A percentile compares a stretch with the other conserved stretches of the same genome.
Conservation (phyloP, 208 protist species). For the Acanthamoeba sp. region DNA sequence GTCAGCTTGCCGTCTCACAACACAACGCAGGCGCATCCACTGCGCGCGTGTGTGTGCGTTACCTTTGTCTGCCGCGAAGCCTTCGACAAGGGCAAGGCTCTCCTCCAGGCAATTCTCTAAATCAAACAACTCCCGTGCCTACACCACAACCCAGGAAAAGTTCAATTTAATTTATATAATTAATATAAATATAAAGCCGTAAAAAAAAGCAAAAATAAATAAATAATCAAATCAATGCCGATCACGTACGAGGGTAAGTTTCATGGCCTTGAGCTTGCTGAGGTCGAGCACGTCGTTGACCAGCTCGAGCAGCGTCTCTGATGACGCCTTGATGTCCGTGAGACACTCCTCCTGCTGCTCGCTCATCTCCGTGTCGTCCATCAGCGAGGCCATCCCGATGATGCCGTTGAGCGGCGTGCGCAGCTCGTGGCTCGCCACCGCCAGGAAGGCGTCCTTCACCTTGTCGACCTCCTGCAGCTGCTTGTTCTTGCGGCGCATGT, state of each 20-base stretch:
- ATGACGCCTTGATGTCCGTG: slow-evolving; percentile 8
- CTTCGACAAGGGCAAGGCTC: neutral
- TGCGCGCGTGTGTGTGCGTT: too few relatives aligned
- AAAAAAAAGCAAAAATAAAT: too few relatives aligned
- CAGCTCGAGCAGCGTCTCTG: slow-evolving; percentile 34
- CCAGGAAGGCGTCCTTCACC: slow-evolving; percentile 66
- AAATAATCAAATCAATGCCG: too few relatives aligned
- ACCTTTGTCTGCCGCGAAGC: neutral
- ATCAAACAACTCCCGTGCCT: neutral
- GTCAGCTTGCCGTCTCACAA: too few relatives aligned
- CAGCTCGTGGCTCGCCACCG: slow-evolving; percentile 79
- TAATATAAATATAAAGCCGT: too few relatives aligned
- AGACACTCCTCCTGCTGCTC: slow-evolving; percentile 37
- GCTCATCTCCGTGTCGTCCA: slow-evolving; percentile 73
- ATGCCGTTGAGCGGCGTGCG: slow-evolving; percentile 81
- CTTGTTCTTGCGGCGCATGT: neutral
- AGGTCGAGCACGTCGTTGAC: slow-evolving; percentile 73
- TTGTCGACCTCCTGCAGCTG: slow-evolving; percentile 42
- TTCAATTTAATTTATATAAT: too few relatives aligned
- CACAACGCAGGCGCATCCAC: too few relatives aligned
- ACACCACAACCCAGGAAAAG: too few relatives aligned
- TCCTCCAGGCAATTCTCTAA: neutral
- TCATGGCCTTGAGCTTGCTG: slow-evolving; percentile 66
- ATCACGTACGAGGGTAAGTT: slow-evolving; percentile 27
- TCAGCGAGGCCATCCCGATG: slow-evolving; percentile 79